Evolutionary conservation across 129 eudicot species (phyloP), one percentile per base, ranked within the genome.

Genomic region (Escallonia rubra): DNA sequence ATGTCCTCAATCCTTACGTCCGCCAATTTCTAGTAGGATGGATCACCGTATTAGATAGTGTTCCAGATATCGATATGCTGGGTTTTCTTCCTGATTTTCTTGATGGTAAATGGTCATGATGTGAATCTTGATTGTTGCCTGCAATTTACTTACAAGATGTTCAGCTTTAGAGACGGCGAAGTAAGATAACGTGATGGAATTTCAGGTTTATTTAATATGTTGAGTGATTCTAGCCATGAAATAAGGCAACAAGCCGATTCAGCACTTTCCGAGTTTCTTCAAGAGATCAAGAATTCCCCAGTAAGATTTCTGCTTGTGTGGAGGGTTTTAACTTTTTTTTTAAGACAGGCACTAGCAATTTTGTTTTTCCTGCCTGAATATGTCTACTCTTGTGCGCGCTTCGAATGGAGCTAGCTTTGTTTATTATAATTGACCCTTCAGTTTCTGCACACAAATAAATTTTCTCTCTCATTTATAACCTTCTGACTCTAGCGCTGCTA

Each of bases 71-170:
- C 13, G 99, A 93, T 66, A 93, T 93, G 99, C 74, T 93, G 59
- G 99, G 99, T 23, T 93, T 93, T 68, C 99, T 93, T 81, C 99
- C 99, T 66, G 99, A 93, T 93, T 93, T 93, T 79, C 99, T 93
- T 80, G 99, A 93, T 79, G 99, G 99, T 93, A 85, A 80, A 78
- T 67, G 61, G 42, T 67, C 38, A 43, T 68, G 62, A 44, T 61
- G n/a, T n/a, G 58, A 11, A 2, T 52, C n/a, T 52, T 8, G 3
- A 54, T 71, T 44, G 50, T 71, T 59, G 12, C 8, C 46, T 15
- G n/a, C 41, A 60, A 60, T 57, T 71, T 59, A 39, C 8, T 15
- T 15, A 9, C 41, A 60, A 60, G 7, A 15, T 7, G 11, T 34
- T 58, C 8, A 16, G 41, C 70, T 34, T 49, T 43, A 54, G 42